phyloP scores from a whole-genome alignment of 495 filamentous ascomycete genomes.

The Aspergillus olivimuriae region DNA sequence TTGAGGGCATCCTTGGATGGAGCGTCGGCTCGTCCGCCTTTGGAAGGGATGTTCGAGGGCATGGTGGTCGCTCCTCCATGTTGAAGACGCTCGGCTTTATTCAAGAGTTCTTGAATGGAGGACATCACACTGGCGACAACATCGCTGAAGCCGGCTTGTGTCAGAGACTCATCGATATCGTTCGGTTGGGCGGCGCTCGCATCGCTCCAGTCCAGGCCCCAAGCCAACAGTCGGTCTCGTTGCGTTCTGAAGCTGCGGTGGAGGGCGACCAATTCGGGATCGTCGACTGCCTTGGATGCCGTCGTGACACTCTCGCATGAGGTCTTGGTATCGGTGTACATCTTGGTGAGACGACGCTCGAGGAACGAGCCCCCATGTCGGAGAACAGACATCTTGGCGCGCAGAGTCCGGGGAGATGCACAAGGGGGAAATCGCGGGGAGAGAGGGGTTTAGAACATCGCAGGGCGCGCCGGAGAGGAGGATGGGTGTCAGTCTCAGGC shows the following conservation, averaged over 20 bases:
- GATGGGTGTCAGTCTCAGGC: neutral
- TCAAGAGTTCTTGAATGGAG: constrained; percentile 79
- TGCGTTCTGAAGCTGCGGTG: constrained; percentile 53
- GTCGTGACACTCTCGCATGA: constrained; percentile 78
- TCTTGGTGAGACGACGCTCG: constrained; percentile 70
- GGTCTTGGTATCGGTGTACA: constrained; percentile 89
- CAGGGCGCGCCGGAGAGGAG: constrained; percentile 8
- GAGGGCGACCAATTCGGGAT: constrained; percentile 48
- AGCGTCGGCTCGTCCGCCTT: constrained; percentile 29
- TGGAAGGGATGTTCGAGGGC: constrained; percentile 33
- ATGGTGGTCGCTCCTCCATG: too few relatives aligned
- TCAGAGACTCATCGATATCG: constrained; percentile 79
- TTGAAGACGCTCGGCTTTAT: constrained; percentile 78
- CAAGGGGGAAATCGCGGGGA: constrained; percentile 8
- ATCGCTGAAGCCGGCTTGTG: constrained; percentile 77
- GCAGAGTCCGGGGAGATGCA: constrained; percentile 15
- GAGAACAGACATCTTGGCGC: constrained; percentile 43
- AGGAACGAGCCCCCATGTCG: constrained; percentile 43
- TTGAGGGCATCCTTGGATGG: constrained; percentile 29
- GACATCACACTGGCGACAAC: constrained; percentile 83
- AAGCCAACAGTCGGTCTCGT: constrained; percentile 64
- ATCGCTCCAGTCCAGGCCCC: constrained; percentile 90
- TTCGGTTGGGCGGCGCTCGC: constrained; percentile 58
- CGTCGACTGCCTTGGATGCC: constrained; percentile 51
- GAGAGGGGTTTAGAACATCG: constrained; percentile 19